phyloP scores from a whole-genome alignment of 2,329 filamentous ascomycete species.

The Cladosporium cucumerinum region DNA sequence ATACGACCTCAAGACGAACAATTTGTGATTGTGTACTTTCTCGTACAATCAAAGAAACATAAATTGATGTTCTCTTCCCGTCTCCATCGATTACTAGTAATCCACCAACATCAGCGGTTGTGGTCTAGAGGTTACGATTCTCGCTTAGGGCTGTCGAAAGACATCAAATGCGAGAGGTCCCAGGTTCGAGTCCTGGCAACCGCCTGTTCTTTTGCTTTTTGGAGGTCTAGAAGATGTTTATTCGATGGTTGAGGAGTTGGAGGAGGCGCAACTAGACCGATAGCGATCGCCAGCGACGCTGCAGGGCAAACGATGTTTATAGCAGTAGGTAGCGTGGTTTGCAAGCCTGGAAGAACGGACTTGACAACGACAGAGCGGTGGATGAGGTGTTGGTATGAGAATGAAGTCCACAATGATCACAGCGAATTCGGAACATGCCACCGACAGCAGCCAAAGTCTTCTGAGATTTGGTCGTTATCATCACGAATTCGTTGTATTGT shows the following conservation, averaged over 20 bases:
- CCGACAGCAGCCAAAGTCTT: neutral
- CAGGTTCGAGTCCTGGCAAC: slow-evolving; percentile 13
- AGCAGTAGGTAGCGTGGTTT: neutral
- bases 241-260: neutral
- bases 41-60: neutral
- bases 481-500: neutral
- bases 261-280: neutral
- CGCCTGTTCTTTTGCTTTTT: slow-evolving; percentile 5
- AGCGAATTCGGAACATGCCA: neutral
- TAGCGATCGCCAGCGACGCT: neutral
- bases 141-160: slow-evolving; percentile 8
- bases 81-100: neutral
- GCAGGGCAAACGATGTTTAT: neutral
- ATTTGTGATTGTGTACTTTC: neutral
- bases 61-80: no score
- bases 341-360: neutral
- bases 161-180: slow-evolving; percentile 11
- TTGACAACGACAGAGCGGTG: neutral
- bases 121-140: slow-evolving; percentile 16
- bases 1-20: neutral
- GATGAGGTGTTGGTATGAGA: neutral
- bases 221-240: neutral
- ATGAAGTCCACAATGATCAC: neutral
- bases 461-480: neutral
- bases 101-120: neutral